Evolutionary conservation across 1,284 basidiomycete genomes (phyloP).

Genomic region (Ceratobasidium theobromae): DNA sequence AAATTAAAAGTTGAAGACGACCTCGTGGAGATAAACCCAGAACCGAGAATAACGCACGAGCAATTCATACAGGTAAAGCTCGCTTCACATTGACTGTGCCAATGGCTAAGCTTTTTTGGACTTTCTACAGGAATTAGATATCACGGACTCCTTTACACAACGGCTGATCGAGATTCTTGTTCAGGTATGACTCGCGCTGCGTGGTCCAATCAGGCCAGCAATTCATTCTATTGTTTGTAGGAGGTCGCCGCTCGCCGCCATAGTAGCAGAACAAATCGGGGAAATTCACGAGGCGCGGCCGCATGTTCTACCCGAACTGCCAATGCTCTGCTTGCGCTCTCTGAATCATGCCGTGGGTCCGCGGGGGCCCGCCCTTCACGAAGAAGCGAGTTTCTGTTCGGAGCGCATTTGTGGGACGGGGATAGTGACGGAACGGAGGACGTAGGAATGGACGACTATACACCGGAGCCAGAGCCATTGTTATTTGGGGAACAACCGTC

Average conservation of each 20-base stretch:
- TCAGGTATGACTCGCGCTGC: conserved; percentile 8
- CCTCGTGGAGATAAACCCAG: conserved; percentile 19
- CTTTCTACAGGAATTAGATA: conserved; percentile 21
- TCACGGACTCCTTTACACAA: conserved; percentile 29
- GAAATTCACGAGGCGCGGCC: conserved; percentile 4
- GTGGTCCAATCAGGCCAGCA: not conserved
- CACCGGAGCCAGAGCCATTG: conserved; percentile 13
- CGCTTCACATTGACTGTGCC: conserved; percentile 14
- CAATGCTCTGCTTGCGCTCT: conserved; percentile 27
- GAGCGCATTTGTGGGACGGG: conserved; percentile 16
- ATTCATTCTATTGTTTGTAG: conserved; percentile 4
- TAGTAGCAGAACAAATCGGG: conserved; percentile 11
- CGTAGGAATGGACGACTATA: conserved; percentile 20
- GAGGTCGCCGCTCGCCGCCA: conserved; percentile 28
- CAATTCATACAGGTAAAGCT: conserved; percentile 27
- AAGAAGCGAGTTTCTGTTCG: conserved; percentile 14
- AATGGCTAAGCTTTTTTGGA: conserved; percentile 21
- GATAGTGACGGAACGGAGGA: conserved; percentile 29
- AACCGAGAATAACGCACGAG: conserved; percentile 30
- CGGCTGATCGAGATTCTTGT: conserved; percentile 30
- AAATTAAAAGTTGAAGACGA: conserved; percentile 31
- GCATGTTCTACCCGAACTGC: conserved; percentile 25
- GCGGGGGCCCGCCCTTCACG: conserved; percentile 1
- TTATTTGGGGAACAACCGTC: conserved; percentile 4
- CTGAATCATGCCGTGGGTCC: conserved; percentile 24